These are phyloP conservation scores for Murraya koenigii DNA, from an alignment of 345 rosid species.

Conservation along the genomic window DNA sequence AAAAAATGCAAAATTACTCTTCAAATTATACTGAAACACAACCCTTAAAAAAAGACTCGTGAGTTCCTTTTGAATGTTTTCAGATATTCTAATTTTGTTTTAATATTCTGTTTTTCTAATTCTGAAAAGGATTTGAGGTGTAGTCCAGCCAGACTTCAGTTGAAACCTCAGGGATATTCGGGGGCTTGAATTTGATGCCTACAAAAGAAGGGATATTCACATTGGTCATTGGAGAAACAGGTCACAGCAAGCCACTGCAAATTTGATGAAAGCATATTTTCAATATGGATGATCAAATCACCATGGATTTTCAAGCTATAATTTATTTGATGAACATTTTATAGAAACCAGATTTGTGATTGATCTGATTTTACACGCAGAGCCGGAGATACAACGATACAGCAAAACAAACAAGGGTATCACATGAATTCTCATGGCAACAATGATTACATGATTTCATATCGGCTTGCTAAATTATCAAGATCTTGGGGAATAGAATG, in stretches of 20 bases:
- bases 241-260: background rate
- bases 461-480: conserved; percentile 17
- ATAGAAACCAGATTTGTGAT: background rate
- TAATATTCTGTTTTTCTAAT: no score
- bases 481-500: conserved; percentile 28
- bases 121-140: background rate
- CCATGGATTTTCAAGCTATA: background rate
- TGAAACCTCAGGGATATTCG: background rate
- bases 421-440: background rate
- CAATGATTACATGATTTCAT: background rate
- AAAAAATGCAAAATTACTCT: no score
- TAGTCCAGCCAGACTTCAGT: background rate
- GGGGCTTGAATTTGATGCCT: background rate
- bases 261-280: background rate
- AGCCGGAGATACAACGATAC: background rate
- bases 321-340: background rate
- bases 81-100: no score
- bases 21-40: no score
- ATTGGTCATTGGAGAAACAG: background rate
- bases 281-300: background rate
- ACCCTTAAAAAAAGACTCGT: no score
- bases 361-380: background rate
- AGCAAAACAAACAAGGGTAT: background rate
- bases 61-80: no score
- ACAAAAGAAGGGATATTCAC: background rate